Evolutionary conservation across 805 yeast species (phyloP).

Genomic region (Suhomyces pyralidae): DNA sequence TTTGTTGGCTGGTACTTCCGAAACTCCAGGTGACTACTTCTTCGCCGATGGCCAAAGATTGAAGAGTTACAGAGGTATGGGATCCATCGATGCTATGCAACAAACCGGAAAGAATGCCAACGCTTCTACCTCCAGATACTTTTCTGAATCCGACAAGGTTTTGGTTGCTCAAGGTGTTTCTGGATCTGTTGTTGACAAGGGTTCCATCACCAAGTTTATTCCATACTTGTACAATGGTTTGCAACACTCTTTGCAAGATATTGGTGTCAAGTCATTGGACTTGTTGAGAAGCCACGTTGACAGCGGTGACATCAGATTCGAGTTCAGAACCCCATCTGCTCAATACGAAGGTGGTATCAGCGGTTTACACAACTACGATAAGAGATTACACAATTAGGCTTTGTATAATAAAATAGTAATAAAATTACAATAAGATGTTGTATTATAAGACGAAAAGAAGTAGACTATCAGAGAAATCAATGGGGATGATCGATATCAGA

Average conservation of each 20-base stretch:
- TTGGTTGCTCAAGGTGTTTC: conserved; percentile 99
- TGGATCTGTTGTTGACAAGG: conserved; percentile 95
- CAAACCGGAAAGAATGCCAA: conserved; percentile 82
- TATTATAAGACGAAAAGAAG: too few species aligned
- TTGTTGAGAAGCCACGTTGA: conserved; percentile 64
- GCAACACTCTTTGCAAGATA: conserved; percentile 98
- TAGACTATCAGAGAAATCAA: too few species aligned
- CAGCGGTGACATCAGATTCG: conserved; percentile 80
- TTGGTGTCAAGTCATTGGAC: conserved; percentile 72
- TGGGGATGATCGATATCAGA: too few species aligned
- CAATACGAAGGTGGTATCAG: conserved; percentile 98
- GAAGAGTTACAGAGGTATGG: conserved; percentile 99
- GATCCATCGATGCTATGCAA: conserved; percentile 98
- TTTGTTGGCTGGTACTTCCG: conserved; percentile 96
- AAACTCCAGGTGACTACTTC: conserved; percentile 97
- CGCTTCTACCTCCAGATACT: conserved; percentile 97
- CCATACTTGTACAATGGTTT: conserved; percentile 94
- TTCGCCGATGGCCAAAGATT: conserved; percentile 97
- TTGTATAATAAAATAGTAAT: conserved; percentile 1
- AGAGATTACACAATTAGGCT: conserved; percentile 82
- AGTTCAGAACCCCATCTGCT: conserved; percentile 97
- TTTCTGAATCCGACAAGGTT: conserved; percentile 92
- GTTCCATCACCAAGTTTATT: conserved; percentile 87
- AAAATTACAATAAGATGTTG: background rate
- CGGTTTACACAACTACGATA: conserved; percentile 94